Evolutionary conservation across 2,329 filamentous ascomycete genomes (phyloP).

Genomic region (Phaeosphaeriaceae sp.): DNA sequence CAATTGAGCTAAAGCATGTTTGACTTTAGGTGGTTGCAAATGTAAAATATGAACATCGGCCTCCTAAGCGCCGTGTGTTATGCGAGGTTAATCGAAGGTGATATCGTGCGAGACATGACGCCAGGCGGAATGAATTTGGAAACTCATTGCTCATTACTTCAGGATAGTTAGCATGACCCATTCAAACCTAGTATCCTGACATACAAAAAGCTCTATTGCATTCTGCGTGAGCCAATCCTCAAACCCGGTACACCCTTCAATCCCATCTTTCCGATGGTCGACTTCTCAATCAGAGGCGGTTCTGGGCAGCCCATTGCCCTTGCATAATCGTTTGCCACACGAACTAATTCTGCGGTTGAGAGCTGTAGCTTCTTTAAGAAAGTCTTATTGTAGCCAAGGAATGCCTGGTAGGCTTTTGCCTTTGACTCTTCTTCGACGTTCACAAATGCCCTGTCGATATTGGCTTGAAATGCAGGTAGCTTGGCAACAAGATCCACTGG

Average conservation of each 20-base stretch:
- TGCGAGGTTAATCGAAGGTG: too few relatives aligned
- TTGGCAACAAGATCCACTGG: conserved; percentile 50
- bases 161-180: background rate
- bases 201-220: background rate
- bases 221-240: conserved; percentile 35
- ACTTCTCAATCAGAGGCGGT: conserved; percentile 54
- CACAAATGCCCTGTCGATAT: conserved; percentile 43
- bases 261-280: conserved; percentile 56
- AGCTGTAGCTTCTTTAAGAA: conserved; percentile 53
- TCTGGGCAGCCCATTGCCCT: conserved; percentile 53
- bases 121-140: too few relatives aligned
- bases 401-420: conserved; percentile 55
- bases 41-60: too few relatives aligned
- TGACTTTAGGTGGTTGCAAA: background rate
- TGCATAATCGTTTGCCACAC: conserved; percentile 53
- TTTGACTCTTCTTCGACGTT: conserved; percentile 51
- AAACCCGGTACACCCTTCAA: conserved; percentile 54
- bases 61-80: too few relatives aligned
- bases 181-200: background rate
- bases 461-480: conserved; percentile 39
- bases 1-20: background rate
- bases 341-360: conserved; percentile 48
- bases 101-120: too few relatives aligned
- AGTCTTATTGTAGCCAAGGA: conserved; percentile 56
- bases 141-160: too few relatives aligned